A percentile compares a stretch with the other conserved stretches of the same genome.
Conservation (phyloP, 2,329 filamentous ascomycete species). For the Fusarium pseudograminearum region DNA sequence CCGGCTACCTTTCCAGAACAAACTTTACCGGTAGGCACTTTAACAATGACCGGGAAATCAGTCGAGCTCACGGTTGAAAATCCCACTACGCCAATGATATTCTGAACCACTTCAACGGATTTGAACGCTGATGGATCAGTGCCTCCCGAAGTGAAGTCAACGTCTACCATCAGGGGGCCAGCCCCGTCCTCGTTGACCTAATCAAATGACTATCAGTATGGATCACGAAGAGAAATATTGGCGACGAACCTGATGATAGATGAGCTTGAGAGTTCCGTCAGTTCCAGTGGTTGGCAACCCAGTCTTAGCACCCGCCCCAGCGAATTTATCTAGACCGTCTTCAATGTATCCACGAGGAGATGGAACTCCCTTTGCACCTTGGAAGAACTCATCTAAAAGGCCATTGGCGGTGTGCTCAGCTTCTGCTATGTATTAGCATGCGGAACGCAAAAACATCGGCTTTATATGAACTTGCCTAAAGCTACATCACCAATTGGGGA, state of each 20-base stretch:
- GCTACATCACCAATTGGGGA: neutral
- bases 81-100: conserved; percentile 9
- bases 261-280: conserved; percentile 15
- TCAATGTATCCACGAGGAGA: conserved; percentile 15
- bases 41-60: conserved; percentile 7
- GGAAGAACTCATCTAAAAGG: conserved; percentile 13
- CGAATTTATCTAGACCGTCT: neutral
- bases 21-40: neutral
- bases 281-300: conserved; percentile 4
- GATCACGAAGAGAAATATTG: neutral
- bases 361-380: conserved; percentile 7
- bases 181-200: conserved; percentile 16
- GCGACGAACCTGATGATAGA: conserved; percentile 17
- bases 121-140: conserved; percentile 11
- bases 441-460: fast-evolving
- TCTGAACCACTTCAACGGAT: conserved; percentile 4
- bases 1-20: conserved; percentile 15
- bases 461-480: neutral
- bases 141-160: conserved; percentile 13
- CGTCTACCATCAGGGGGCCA: conserved; percentile 4
- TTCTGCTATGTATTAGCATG: neutral
- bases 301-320: neutral
- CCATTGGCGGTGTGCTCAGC: conserved; percentile 3
- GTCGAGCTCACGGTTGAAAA: conserved; percentile 14
- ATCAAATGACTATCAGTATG: neutral